Evolutionary conservation across 2,329 filamentous ascomycete species (phyloP).

Genomic region (Sarocladium strictum): DNA sequence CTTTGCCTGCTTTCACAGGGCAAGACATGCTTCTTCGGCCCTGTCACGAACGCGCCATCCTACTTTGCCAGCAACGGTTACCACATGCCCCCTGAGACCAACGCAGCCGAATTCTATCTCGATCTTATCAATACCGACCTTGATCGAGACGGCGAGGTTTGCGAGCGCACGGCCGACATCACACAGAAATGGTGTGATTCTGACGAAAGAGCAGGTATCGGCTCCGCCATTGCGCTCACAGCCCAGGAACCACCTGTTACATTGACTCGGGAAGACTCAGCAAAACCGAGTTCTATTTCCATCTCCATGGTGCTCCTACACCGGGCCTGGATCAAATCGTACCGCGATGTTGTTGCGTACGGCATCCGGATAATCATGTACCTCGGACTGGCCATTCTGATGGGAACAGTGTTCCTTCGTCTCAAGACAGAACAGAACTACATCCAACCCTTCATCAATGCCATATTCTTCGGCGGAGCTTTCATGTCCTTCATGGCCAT

Average conservation of each 20-base stretch:
- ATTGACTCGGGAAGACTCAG: slow-evolving; percentile 14
- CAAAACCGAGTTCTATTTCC: slow-evolving; percentile 37
- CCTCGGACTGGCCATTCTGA: slow-evolving; percentile 67
- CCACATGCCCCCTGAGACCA: slow-evolving; percentile 62
- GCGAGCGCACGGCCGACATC: slow-evolving; percentile 25
- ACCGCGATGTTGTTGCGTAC: slow-evolving; percentile 79
- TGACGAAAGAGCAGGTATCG: slow-evolving; percentile 15
- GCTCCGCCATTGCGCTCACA: slow-evolving; percentile 16
- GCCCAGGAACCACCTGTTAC: not conserved
- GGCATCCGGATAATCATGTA: slow-evolving; percentile 82
- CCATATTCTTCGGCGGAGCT: slow-evolving; percentile 68
- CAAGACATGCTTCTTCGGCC: slow-evolving; percentile 67
- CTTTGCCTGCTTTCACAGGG: slow-evolving; percentile 68
- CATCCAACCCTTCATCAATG: slow-evolving; percentile 78
- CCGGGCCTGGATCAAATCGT: slow-evolving; percentile 75
- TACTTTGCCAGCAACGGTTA: slow-evolving; percentile 60
- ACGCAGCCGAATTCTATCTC: slow-evolving; percentile 75
- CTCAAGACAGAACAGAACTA: slow-evolving; percentile 61
- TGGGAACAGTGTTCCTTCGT: slow-evolving; percentile 82
- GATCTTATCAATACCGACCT: slow-evolving; percentile 78
- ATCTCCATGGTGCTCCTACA: slow-evolving; percentile 64
- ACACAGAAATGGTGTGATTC: slow-evolving; percentile 21
- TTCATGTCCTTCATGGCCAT: slow-evolving; percentile 81
- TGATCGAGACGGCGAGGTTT: slow-evolving; percentile 39
- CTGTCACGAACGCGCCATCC: slow-evolving; percentile 46